Base-by-base conservation (phyloP, 2,329 filamentous ascomycete genomes). In the Diaporthe citriasiana region DNA sequence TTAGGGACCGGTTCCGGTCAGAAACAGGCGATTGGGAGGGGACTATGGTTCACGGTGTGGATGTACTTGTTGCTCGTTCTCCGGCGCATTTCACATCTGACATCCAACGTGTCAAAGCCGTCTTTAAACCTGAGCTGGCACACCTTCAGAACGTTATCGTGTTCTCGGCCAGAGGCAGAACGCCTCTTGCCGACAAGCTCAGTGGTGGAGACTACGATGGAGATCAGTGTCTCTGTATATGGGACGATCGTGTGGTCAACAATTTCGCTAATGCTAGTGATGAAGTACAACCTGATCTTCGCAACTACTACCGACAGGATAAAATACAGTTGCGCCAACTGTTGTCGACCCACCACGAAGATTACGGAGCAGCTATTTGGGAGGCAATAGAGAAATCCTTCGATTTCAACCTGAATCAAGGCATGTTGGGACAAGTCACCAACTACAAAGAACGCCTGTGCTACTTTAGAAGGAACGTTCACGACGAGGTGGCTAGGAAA, bases 151-250 rank as follows among this genome's bases (percentile, higher is more conserved):
- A 98, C 77, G 91, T 98, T 1, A 87, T 97, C 19, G 88, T 98
- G 0, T 98, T 98, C 77, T 87, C 94, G 0, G 86, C 85, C 0
- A 89, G 88, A 74, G 93, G 93, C 0, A 79, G 87, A 35, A 84
- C 83, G 0, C 89, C 93, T 0, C 85, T 95, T 0, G 94, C 93
- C 0, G 89, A 90, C 12, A 91, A 92, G 78, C 84, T 96, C 0
- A 94, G 93, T 1, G 94, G 94, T 0, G 94, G 94, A 0, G 94
- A 96, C 78, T 96, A 95, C 76, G 94, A 96, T 77, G 94, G 94
- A 0, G 94, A 97, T 76, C 88, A 85, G n/a, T 90, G 93, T 6
- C 95, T 93, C 93, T 83, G 94, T 0, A 94, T 92, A 78, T 96
- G 93, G 92, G 93, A 95, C 38, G 83, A 85, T 0, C 82, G 83